Conservation (phyloP, 495 filamentous ascomycete genomes). For the Podospora pseudocomata region DNA sequence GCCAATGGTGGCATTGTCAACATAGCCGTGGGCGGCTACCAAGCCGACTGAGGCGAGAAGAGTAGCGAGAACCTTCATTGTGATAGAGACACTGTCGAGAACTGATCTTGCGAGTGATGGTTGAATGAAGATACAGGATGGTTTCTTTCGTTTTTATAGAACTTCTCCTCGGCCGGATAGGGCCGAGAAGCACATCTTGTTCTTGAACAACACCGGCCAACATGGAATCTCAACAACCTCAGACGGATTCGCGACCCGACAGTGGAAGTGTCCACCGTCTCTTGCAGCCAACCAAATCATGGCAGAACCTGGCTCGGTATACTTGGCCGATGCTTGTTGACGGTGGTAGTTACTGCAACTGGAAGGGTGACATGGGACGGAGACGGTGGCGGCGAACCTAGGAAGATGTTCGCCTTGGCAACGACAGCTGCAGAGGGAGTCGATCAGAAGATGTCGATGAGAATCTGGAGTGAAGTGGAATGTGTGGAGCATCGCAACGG, state of each 20-base stretch:
- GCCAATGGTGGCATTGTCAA: constrained; percentile 48
- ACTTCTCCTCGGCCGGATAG: neutral
- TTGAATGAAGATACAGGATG: neutral
- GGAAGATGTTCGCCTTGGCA: constrained; percentile 12
- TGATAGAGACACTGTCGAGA: constrained; percentile 1
- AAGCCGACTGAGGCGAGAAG: constrained; percentile 47
- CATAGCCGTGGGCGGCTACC: constrained; percentile 61
- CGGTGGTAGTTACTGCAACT: constrained; percentile 16
- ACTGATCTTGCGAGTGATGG: neutral
- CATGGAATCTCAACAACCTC: neutral
- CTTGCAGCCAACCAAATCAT: constrained; percentile 6
- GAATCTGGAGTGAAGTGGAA: constrained; percentile 1
- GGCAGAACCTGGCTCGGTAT: constrained; percentile 13
- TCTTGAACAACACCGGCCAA: neutral
- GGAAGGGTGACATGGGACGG: constrained; percentile 14
- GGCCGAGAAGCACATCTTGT: neutral
- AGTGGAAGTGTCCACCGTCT: neutral
- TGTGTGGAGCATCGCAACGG: neutral
- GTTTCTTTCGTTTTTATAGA: neutral
- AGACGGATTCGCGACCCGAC: constrained; percentile 6
- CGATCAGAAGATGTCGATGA: constrained; percentile 2
- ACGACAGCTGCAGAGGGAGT: neutral
- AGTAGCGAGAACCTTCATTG: constrained; percentile 37
- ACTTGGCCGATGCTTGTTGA: constrained; percentile 12
- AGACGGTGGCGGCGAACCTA: neutral